Evolutionary conservation across 306 rosid species (phyloP).

Genomic region (Casuarina cunninghamiana): DNA sequence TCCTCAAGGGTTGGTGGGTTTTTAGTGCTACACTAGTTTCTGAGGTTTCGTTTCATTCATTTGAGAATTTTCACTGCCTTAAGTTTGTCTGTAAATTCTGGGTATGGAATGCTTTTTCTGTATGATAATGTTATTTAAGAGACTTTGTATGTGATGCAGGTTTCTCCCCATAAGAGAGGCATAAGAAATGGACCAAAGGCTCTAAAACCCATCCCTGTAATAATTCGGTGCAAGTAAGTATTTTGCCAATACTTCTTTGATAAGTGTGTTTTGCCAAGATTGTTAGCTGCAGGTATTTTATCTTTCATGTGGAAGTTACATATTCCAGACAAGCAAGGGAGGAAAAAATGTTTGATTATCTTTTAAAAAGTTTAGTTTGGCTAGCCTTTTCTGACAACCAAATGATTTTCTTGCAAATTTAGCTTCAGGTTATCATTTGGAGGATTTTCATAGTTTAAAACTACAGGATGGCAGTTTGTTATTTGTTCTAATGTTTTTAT

Average conservation of each 20-base stretch:
- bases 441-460: not conserved
- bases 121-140: not conserved
- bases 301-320: not conserved
- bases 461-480: not conserved
- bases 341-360: not conserved
- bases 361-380: not conserved
- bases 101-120: not conserved
- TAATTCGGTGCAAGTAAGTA: slow-evolving; percentile 73
- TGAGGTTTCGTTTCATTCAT: not conserved
- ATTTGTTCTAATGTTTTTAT: not conserved
- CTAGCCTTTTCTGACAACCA: not conserved
- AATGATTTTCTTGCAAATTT: not conserved
- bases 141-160: slow-evolving; percentile 36
- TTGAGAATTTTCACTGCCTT: not conserved
- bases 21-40: not conserved
- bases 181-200: slow-evolving; percentile 87
- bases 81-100: not conserved
- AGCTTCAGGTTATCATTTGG: not conserved
- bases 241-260: slow-evolving; percentile 10
- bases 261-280: not conserved
- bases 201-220: slow-evolving; percentile 73
- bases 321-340: slow-evolving; percentile 3
- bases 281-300: not conserved
- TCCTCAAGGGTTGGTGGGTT: not conserved
- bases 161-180: slow-evolving; percentile 59